A percentile compares a stretch with the other conserved stretches of the same genome.
phyloP scores from a whole-genome alignment of 768 basidiomycete species.

The Tephrocybe sp. region DNA sequence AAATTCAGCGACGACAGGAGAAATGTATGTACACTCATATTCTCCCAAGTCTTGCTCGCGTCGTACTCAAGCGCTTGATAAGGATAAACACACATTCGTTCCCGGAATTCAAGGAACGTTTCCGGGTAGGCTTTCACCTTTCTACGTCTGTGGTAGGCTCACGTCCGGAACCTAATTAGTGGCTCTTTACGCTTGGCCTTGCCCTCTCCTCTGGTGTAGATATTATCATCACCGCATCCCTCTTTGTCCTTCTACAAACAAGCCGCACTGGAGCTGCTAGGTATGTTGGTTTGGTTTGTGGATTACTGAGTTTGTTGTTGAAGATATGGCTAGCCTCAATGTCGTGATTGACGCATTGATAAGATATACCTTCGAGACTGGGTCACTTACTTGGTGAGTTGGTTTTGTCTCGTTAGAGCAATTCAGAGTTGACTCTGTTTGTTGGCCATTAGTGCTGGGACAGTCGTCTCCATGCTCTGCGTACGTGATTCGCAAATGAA shows the following conservation, averaged over 20 bases:
- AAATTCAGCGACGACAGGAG: constrained; percentile 20
- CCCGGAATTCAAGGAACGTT: constrained; percentile 14
- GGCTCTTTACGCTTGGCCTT: constrained; percentile 42
- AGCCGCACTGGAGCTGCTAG: constrained; percentile 27
- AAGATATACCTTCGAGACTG: constrained; percentile 38
- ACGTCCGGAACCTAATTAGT: constrained; percentile 21
- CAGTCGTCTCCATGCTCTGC: constrained; percentile 12
- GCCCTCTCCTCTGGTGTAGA: constrained; percentile 39
- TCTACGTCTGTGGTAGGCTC: neutral
- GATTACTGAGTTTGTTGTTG: neutral
- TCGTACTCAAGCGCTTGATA: neutral
- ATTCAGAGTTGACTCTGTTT: neutral
- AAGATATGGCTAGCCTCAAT: neutral
- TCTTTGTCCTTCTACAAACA: constrained; percentile 32
- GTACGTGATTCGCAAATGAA: neutral
- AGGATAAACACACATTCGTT: constrained; percentile 22
- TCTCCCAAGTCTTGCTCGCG: neutral
- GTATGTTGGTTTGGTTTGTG: constrained; percentile 17
- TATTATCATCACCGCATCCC: constrained; percentile 32
- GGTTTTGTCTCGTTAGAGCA: neutral
- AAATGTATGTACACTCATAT: constrained; percentile 17
- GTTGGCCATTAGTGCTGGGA: constrained; percentile 4
- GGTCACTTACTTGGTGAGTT: constrained; percentile 36
- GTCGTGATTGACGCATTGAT: constrained; percentile 11
- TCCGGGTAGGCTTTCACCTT: constrained; percentile 7